Base-by-base conservation (phyloP, 2,329 filamentous ascomycete genomes). In the Hypomyces perniciosus region DNA sequence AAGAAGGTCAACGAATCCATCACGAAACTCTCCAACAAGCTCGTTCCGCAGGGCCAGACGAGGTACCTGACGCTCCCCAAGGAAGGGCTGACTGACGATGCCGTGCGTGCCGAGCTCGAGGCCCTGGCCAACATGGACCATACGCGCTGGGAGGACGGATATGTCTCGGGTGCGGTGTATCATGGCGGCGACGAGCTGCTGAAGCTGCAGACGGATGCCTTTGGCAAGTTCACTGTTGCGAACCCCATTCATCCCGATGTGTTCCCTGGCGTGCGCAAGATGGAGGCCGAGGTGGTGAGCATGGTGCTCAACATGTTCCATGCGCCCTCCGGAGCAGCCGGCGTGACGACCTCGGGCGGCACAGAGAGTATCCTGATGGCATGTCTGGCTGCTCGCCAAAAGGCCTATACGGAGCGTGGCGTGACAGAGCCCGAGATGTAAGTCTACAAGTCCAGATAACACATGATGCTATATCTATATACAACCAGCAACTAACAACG, bases 171-270 rank as follows among this genome's bases (percentile, higher is more conserved):
- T 30, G 92, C 93, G 29, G 93, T 99, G 33, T 99, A 99, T 66
- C 92, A 97, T 65, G 93, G 93, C 57, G 93, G 93, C 48, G 80
- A 88, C 37, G 84, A 86, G 41, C 72, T 99, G 59, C 72, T 93
- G 54, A 81, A 86, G 63, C 75, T 99, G 37, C 93, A 99, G 73
- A 88, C 88, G 5, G 89, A 96, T 66, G 92, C 93, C 0, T 97
- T 92, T 76, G 87, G 88, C 57, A 87, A 88, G 69, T 99, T 99
- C 68, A 92, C 90, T 46, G 93, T 99, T 30, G 81, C 90, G 37
- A 99, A 99, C 68, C 93, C 93, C 3, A 93, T 99, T 59, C 93
- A 99, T 68, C 93, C 93, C 6, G 93, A 99, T 71, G 92, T 99
- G 40, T 99, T 99, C 72, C 93, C 93, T 12, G 93, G 92, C 29